Conservation (phyloP, 768 basidiomycete genomes). For the Chalciporus piperatus region DNA sequence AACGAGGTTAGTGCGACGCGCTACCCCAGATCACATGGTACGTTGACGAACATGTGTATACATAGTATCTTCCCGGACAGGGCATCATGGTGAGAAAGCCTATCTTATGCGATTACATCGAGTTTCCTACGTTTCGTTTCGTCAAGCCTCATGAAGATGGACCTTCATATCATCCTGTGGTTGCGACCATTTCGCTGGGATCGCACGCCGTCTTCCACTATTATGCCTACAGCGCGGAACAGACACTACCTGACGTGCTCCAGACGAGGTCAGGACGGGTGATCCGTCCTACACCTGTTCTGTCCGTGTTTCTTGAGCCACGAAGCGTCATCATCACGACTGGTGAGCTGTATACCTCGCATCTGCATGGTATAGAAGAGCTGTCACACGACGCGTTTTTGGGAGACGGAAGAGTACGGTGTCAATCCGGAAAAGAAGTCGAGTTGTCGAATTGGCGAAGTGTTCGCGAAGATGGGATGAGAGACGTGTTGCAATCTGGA, state of each 20-base stretch:
- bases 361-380: slow-evolving; percentile 81
- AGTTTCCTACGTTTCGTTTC: slow-evolving; percentile 2
- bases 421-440: slow-evolving; percentile 29
- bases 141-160: slow-evolving; percentile 90
- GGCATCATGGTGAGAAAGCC: slow-evolving; percentile 79
- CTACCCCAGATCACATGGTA: slow-evolving; percentile 4
- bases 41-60: slow-evolving; percentile 8
- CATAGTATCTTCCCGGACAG: slow-evolving; percentile 80
- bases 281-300: slow-evolving; percentile 62
- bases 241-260: slow-evolving; percentile 17
- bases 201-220: slow-evolving; percentile 85
- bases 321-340: slow-evolving; percentile 82
- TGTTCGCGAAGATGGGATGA: slow-evolving; percentile 41
- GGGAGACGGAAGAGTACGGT: slow-evolving; percentile 18
- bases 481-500: slow-evolving; percentile 43
- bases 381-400: slow-evolving; percentile 46
- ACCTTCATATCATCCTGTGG: slow-evolving; percentile 80
- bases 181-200: slow-evolving; percentile 86
- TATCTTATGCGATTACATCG: slow-evolving; percentile 8
- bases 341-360: slow-evolving; percentile 61
- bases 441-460: slow-evolving; percentile 58
- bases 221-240: slow-evolving; percentile 52
- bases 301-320: slow-evolving; percentile 79
- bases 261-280: slow-evolving; percentile 40
- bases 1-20: slow-evolving; percentile 59